Percentiles rank a stretch among this genome's conserved stretches.
Conservation (phyloP, 768 basidiomycete species). For the Heimioporus sp. region DNA sequence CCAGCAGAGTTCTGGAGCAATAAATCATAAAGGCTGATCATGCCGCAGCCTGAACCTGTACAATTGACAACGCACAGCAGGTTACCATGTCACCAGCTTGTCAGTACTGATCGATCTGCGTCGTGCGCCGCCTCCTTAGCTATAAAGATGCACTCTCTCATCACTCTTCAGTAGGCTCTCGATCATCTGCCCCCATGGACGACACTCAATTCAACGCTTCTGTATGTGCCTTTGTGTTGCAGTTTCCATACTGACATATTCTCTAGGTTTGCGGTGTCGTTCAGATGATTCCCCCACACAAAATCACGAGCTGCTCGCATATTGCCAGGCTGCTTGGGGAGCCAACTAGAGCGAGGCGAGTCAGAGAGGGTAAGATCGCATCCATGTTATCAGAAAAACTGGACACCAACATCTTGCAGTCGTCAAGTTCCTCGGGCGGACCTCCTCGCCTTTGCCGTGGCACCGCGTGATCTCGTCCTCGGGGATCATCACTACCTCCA, state of each 20-base stretch:
- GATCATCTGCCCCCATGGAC: constrained; percentile 11
- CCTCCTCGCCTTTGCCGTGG: constrained; percentile 71
- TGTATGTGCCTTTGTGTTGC: no score
- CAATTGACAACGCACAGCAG: background rate
- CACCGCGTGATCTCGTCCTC: constrained; percentile 68
- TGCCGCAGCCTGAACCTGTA: background rate
- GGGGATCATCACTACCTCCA: constrained; percentile 71
- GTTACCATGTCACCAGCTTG: no score
- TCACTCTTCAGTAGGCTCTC: background rate
- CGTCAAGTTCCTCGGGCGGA: constrained; percentile 63
- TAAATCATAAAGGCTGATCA: no score
- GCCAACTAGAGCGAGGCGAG: constrained; percentile 72
- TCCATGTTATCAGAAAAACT: background rate
- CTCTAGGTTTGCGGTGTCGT: constrained; percentile 66
- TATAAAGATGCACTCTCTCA: background rate
- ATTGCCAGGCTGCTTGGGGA: constrained; percentile 76
- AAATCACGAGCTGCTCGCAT: constrained; percentile 75
- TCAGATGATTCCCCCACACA: constrained; percentile 60
- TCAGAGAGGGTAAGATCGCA: constrained; percentile 63
- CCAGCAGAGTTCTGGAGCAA: no score
- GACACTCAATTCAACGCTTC: constrained; percentile 16
- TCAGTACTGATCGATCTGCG: no score
- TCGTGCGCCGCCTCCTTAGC: no score
- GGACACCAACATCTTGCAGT: constrained; percentile 39
- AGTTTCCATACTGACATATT: background rate